These are phyloP conservation scores for Larix sibirica DNA, from an alignment of 83 land plant species.

Conservation along the genomic window DNA sequence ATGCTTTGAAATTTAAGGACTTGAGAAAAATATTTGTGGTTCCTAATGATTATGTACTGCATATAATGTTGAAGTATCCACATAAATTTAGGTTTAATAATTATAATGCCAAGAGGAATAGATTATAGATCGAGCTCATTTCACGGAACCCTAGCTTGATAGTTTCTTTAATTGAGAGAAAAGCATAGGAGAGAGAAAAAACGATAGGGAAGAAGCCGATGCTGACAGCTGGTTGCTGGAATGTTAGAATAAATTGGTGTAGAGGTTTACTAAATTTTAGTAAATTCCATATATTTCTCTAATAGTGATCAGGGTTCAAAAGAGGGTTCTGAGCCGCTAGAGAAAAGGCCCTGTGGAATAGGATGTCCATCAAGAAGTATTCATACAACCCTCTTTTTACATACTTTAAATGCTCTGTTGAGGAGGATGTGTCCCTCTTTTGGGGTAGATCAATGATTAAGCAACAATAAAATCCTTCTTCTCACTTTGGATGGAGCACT, in stretches of 20 bases:
- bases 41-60: slow-evolving; percentile 53
- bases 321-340: slow-evolving; percentile 38
- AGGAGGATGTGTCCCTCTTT: no score
- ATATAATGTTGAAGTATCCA: slow-evolving; percentile 42
- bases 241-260: slow-evolving; percentile 34
- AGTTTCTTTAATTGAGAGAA: slow-evolving; percentile 44
- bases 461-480: no score
- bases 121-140: slow-evolving; percentile 57
- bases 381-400: no score
- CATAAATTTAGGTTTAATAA: slow-evolving; percentile 53
- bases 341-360: slow-evolving; percentile 70
- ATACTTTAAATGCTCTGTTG: no score
- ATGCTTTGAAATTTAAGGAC: slow-evolving; percentile 46
- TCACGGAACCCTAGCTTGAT: slow-evolving; percentile 50
- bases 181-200: slow-evolving; percentile 17
- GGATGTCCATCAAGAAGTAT: slow-evolving; percentile 28
- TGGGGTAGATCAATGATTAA: no score
- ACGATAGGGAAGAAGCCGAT: background rate
- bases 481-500: no score
- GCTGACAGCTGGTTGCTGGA: slow-evolving; percentile 39
- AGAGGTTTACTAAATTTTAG: slow-evolving; percentile 52
- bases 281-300: slow-evolving; percentile 53
- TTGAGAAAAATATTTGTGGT: slow-evolving; percentile 48
- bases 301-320: background rate
- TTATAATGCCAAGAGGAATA: slow-evolving; percentile 28